Base-by-base conservation (phyloP, 495 filamentous ascomycete genomes). In the Lasiosphaeria miniovina region DNA sequence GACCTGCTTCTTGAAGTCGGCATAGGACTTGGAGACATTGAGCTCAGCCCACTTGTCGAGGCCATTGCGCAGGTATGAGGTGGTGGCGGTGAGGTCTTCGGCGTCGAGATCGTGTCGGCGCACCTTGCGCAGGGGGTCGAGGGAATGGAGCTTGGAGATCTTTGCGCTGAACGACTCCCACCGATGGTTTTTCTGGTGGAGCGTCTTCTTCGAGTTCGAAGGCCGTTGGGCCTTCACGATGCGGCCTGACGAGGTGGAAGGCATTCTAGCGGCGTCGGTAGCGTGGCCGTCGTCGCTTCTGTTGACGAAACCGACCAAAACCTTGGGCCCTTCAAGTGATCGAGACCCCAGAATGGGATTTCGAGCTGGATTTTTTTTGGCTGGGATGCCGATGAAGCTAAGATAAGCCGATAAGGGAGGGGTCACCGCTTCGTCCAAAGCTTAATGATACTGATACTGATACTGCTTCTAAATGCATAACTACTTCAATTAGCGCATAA, bases 161-260 rank as follows among this genome's bases (percentile, higher is more conserved):
- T 96, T 96, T 72, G 87, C 80, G 40, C 90, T 91, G 75, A 99
- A 99, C 52, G 86, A 85, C 77, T 99, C 89, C 82, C 91, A 98
- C 72, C 88, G 82, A 71, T 96, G 90, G 36, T 87, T 86, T 64
- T 89, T 92, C 62, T 86, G 86, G 36, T 91, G 88, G 61, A 79
- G 77, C 8, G 91, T 96, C 61, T 84, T 80, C 65, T 73, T 77
- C 75, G 88, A 86, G 59, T 80, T 75, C 74, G 24, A 24, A 24
- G 24, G 24, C 24, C 86, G 86, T 55, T 79, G 81, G 68, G 85
- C 78, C 74, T 88, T 90, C 31, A 76, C 73, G 66, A 86, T 86
- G 65, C 84, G 84, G 59, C 85, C 85, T 59, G 84, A 84, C 57
- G 82, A 80, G 61, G 79, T 80, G 69, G 84, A 80, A 54, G 74